Base-by-base conservation (phyloP, 2,329 filamentous ascomycete species). In the Penicillium janthinellum region DNA sequence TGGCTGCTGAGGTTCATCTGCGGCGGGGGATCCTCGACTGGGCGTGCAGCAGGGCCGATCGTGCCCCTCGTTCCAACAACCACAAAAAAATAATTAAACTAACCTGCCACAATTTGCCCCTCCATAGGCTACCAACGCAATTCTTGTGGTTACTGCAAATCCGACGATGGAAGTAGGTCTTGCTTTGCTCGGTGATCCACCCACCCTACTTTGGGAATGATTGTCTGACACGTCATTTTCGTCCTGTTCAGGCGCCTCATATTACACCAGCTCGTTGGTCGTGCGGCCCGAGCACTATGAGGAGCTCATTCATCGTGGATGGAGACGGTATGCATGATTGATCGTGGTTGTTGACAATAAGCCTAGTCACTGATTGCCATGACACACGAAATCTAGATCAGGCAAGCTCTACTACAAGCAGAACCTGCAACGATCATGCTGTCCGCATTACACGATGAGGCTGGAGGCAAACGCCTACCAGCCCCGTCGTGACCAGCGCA, bases 361-460 rank as follows among this genome's bases (percentile, higher is more conserved):
- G 31, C 54, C 12, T 35, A 41, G 14, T 50, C 44, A 37, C 35
- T n/a, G 15, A 37, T 48, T 47, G 56, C 59, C 45, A 65, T 64
- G 37, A 58, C 57, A 60, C 31, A 64, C 34, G 12, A 28, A 22
- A 14, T 54, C 52, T 62, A 81, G 80, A 64, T 82, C 80, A 41
- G 80, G 80, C 2, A 78, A 74, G 11, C 71, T 81, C 49, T 82
- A 81, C 67, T 82, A 82, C 67, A 82, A 81, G 66, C 80, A 78
- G 64, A 81, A 82, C 74, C 88, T 91, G 69, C 84, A 84, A 59
- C 83, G 87, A 58, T 90, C 92, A 62, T 99, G 95, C 71, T 99
- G 95, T 75, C 92, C 93, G 47, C 92, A 97, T 71, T 98, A 82
- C 64, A 82, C 80, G 12, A 73, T 82, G 63, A 78, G 80, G 51